These are phyloP conservation scores for Isabelozyma rhagii DNA, from an alignment of 805 yeast genomes.

Conservation along the genomic window DNA sequence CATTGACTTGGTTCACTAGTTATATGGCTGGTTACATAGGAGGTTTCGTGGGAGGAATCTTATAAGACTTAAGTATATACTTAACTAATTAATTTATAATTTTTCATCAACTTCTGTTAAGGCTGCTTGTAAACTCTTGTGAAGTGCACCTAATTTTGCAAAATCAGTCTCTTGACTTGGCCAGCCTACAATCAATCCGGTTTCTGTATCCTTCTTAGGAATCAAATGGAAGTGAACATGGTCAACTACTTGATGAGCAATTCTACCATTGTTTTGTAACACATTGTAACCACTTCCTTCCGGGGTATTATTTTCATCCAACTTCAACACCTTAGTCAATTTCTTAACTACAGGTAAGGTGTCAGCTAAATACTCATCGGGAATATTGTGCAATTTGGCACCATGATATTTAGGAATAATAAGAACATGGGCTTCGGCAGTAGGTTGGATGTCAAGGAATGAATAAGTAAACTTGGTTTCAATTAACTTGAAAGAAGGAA, in stretches of 20 bases:
- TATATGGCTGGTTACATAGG: constrained; percentile 43
- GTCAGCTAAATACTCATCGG: constrained; percentile 87
- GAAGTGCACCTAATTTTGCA: constrained; percentile 64
- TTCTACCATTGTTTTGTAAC: constrained; percentile 88
- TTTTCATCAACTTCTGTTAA: constrained; percentile 4
- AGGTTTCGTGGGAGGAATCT: constrained; percentile 45
- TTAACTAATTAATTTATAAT: neutral
- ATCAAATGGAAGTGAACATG: constrained; percentile 97
- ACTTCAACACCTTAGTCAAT: constrained; percentile 67
- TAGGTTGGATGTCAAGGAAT: constrained; percentile 91
- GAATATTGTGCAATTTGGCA: constrained; percentile 85
- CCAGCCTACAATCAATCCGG: constrained; percentile 92
- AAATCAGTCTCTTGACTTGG: constrained; percentile 82
- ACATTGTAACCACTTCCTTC: constrained; percentile 79
- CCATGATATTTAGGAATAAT: constrained; percentile 94
- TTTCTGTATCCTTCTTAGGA: constrained; percentile 70
- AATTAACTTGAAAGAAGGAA: constrained; percentile 85
- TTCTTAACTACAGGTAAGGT: constrained; percentile 86
- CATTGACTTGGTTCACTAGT: constrained; percentile 50
- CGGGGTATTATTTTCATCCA: constrained; percentile 58
- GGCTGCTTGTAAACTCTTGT: constrained; percentile 47
- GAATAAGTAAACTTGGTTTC: constrained; percentile 83
- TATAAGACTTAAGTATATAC: constrained; percentile 5
- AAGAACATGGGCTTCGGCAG: constrained; percentile 82
- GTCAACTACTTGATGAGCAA: constrained; percentile 94